A percentile compares a stretch with the other conserved stretches of the same genome.
phyloP scores from a whole-genome alignment of 2,329 filamentous ascomycete genomes.

The Penicillium sp. region DNA sequence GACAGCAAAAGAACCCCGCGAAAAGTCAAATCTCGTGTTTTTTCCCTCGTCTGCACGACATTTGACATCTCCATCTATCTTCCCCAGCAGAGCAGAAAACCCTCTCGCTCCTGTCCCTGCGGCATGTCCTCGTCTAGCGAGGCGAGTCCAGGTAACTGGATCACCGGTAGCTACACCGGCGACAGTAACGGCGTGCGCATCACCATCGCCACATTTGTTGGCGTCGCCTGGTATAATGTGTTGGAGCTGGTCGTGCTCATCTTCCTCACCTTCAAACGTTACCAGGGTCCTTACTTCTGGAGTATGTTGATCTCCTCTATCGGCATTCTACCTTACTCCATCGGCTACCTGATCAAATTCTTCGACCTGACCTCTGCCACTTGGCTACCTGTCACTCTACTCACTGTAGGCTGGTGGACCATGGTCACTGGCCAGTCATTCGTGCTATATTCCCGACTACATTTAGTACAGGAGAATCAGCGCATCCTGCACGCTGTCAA shows the following conservation, averaged over 20 bases:
- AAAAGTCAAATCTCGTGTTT: slow-evolving; percentile 9
- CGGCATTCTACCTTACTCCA: slow-evolving; percentile 49
- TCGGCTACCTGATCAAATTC: slow-evolving; percentile 35
- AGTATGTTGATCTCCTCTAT: slow-evolving; percentile 48
- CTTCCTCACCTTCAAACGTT: slow-evolving; percentile 53
- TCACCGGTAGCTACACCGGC: slow-evolving; percentile 32
- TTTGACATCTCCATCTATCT: background rate
- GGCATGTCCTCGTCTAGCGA: slow-evolving; percentile 30
- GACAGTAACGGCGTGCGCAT: slow-evolving; percentile 31
- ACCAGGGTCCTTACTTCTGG: slow-evolving; percentile 56
- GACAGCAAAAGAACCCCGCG: slow-evolving; percentile 6
- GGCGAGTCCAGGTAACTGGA: slow-evolving; percentile 32
- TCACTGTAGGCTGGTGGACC: slow-evolving; percentile 57
- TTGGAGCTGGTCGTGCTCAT: slow-evolving; percentile 53
- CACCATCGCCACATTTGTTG: slow-evolving; percentile 33
- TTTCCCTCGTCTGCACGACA: background rate
- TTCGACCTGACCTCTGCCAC: slow-evolving; percentile 28
- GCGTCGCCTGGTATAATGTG: slow-evolving; percentile 37
- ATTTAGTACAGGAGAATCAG: slow-evolving; percentile 58
- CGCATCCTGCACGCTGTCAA: slow-evolving; percentile 53
- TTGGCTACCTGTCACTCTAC: slow-evolving; percentile 38
- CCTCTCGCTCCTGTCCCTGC: no score
- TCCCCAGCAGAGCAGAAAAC: background rate
- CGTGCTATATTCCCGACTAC: slow-evolving; percentile 64
- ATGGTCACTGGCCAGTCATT: slow-evolving; percentile 65